Percentiles rank a stretch among this genome's conserved stretches.
phyloP scores from a whole-genome alignment of 768 basidiomycete genomes.

The Asterophora parasitica region DNA sequence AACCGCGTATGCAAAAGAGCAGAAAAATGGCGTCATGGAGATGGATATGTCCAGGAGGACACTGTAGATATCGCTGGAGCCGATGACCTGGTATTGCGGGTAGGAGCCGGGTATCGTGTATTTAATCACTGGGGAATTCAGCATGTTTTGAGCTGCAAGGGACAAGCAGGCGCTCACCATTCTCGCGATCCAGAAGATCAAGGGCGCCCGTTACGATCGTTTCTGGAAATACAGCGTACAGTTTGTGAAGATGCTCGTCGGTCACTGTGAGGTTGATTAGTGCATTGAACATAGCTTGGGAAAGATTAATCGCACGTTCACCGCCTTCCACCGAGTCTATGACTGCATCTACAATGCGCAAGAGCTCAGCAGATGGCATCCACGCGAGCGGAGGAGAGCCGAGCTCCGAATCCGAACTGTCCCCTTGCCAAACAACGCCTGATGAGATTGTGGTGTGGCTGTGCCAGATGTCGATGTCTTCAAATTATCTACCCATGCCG shows the following conservation, averaged over 20 bases:
- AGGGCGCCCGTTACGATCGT: slow-evolving; percentile 63
- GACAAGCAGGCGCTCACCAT: slow-evolving; percentile 38
- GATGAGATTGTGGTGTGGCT: slow-evolving; percentile 2
- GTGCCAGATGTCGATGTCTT: background rate
- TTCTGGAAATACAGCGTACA: slow-evolving; percentile 59
- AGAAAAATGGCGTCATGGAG: slow-evolving; percentile 47
- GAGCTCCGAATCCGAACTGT: background rate
- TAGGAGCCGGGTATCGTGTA: slow-evolving; percentile 55
- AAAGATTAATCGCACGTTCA: slow-evolving; percentile 22
- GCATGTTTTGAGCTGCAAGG: background rate
- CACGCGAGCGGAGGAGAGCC: background rate
- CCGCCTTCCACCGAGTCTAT: slow-evolving; percentile 28
- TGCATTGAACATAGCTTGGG: background rate
- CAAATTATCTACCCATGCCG: slow-evolving; percentile 2
- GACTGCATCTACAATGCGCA: slow-evolving; percentile 22
- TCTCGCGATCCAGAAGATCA: slow-evolving; percentile 69
- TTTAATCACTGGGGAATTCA: slow-evolving; percentile 47
- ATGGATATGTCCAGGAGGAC: slow-evolving; percentile 46
- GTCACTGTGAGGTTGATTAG: slow-evolving; percentile 24
- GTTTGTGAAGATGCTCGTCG: slow-evolving; percentile 51
- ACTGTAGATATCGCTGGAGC: slow-evolving; percentile 57
- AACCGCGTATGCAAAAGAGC: slow-evolving; percentile 65
- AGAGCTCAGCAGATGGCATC: slow-evolving; percentile 22
- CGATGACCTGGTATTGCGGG: slow-evolving; percentile 61
- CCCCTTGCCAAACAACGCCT: slow-evolving; percentile 5